phyloP scores from a whole-genome alignment of 1,139 yeast species.

The Candida sp. region DNA sequence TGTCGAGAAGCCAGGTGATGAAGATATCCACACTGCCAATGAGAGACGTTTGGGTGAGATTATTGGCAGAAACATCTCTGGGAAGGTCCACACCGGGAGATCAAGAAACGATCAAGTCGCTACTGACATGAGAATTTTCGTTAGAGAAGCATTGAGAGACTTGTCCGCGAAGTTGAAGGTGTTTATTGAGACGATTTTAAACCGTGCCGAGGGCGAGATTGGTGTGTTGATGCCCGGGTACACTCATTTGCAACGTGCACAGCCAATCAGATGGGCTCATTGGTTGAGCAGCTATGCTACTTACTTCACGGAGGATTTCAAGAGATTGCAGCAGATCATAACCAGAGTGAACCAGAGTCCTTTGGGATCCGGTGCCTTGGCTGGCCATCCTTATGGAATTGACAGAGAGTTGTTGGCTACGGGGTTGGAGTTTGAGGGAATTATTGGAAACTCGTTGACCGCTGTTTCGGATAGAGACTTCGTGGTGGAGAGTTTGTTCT shows the following conservation, averaged over 20 bases:
- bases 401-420: slow-evolving; percentile 89
- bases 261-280: slow-evolving; percentile 99
- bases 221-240: slow-evolving; percentile 98
- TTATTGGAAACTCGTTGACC: slow-evolving; percentile 92
- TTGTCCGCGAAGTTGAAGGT: slow-evolving; percentile 61
- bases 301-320: slow-evolving; percentile 87
- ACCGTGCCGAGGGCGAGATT: slow-evolving; percentile 84
- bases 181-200: slow-evolving; percentile 67
- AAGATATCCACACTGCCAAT: slow-evolving; percentile 98
- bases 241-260: slow-evolving; percentile 98
- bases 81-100: slow-evolving; percentile 98
- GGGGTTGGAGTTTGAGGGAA: slow-evolving; percentile 78
- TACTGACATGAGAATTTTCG: slow-evolving; percentile 95
- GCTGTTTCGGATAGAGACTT: slow-evolving; percentile 99
- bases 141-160: slow-evolving; percentile 73
- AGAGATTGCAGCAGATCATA: slow-evolving; percentile 80
- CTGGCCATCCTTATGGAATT: slow-evolving; percentile 99
- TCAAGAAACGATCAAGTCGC: slow-evolving; percentile 99
- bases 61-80: slow-evolving; percentile 92
- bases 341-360: slow-evolving; percentile 89
- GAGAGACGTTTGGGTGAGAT: slow-evolving; percentile 97
- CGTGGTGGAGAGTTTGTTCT: slow-evolving; percentile 95
- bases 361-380: slow-evolving; percentile 96
- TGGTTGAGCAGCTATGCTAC: slow-evolving; percentile 97
- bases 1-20: slow-evolving; percentile 91